Evolutionary conservation across 805 yeast genomes (phyloP).

Genomic region (Cyberlindnera lachancei): DNA sequence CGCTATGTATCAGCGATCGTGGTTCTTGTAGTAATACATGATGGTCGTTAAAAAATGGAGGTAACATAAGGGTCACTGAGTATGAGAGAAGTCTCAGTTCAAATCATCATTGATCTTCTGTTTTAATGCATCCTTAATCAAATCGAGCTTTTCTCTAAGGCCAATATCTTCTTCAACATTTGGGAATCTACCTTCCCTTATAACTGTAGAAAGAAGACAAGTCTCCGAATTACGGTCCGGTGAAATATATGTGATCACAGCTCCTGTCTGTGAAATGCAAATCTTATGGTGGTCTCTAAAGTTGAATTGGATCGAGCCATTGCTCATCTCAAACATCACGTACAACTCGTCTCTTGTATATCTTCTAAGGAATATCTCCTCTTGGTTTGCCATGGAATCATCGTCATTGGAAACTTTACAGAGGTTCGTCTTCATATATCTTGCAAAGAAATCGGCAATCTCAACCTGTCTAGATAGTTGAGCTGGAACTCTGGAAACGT

Average conservation of each 20-base stretch:
- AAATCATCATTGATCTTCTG: conserved; percentile 17
- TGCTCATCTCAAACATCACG: conserved; percentile 89
- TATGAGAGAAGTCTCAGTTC: no score
- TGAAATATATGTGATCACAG: conserved; percentile 72
- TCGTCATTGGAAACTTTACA: conserved; percentile 69
- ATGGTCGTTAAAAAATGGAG: no score
- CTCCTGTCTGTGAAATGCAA: conserved; percentile 70
- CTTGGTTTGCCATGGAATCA: conserved; percentile 38
- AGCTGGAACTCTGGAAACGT: conserved; percentile 35
- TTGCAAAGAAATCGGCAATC: conserved; percentile 80
- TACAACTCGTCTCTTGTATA: conserved; percentile 72
- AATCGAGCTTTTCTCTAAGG: conserved; percentile 36
- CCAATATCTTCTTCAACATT: conserved; percentile 38
- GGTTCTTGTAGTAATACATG: no score
- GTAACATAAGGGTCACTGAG: no score
- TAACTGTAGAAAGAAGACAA: conserved; percentile 42
- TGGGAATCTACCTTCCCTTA: conserved; percentile 41
- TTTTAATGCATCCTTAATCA: conserved; percentile 62
- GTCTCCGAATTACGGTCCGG: conserved; percentile 69
- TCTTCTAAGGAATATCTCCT: conserved; percentile 71
- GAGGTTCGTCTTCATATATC: conserved; percentile 86
- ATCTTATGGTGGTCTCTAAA: conserved; percentile 92
- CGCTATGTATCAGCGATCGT: no score
- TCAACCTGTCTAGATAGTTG: conserved; percentile 64
- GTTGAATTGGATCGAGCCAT: conserved; percentile 89